Conservation (phyloP, 176 grass and related monocot species). For the Guadua angustifolia region DNA sequence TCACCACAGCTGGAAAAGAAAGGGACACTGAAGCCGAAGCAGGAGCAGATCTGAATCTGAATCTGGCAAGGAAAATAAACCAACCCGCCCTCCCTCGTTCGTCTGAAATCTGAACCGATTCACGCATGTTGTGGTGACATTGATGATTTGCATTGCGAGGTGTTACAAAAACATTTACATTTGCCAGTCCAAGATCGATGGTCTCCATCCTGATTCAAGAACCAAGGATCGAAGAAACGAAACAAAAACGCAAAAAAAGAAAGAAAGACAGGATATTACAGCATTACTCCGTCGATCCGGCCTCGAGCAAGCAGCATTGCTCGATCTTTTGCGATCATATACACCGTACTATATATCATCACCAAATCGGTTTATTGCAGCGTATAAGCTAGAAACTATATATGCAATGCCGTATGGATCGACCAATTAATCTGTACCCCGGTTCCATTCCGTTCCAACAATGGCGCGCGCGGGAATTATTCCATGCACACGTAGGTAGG, state of each 20-base stretch:
- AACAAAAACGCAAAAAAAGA: neutral
- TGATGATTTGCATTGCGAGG: neutral
- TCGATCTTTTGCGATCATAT: slow-evolving; percentile 15
- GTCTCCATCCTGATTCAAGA: no score
- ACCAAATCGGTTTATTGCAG: slow-evolving; percentile 45
- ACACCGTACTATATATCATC: neutral
- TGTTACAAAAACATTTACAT: slow-evolving; percentile 30
- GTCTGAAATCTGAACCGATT: no score
- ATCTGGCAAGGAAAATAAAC: neutral
- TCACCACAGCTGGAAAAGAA: slow-evolving; percentile 45
- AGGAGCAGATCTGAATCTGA: slow-evolving; percentile 53
- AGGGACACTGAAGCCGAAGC: slow-evolving; percentile 45
- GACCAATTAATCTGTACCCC: neutral
- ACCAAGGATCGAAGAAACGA: neutral
- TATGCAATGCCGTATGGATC: neutral
- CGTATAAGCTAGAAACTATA: neutral
- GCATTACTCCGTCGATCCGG: neutral
- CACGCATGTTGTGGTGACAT: neutral
- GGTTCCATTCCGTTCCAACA: neutral
- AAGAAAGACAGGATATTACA: slow-evolving; percentile 17
- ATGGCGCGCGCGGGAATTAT: neutral
- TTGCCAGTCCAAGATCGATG: neutral
- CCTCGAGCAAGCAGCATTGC: neutral
- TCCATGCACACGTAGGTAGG: neutral
- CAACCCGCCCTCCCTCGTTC: neutral